Base-by-base conservation (phyloP, 805 yeast genomes). In the Middelhovenomyces tepae region DNA sequence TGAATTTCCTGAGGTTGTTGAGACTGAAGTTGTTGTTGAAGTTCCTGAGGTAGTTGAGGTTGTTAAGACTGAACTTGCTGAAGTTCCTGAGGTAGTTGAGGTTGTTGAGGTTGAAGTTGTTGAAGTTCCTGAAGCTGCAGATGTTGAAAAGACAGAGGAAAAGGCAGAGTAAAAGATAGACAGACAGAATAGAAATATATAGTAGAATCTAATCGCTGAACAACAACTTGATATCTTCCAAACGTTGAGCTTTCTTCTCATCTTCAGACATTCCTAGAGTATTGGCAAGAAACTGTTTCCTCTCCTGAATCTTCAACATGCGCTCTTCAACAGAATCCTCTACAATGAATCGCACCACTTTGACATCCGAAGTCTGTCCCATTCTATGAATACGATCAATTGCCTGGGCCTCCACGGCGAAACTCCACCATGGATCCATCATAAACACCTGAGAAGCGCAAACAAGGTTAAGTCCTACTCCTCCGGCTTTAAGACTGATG, bases 381-480 rank as follows among this genome's bases (percentile, higher is more conserved):
- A 89, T 82, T 45, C 97, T 69, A 51, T 87, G 95, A 11, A 89
- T 70, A 47, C 97, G 62, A 57, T 86, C 95, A 39, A 86, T 82
- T 0, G 95, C 95, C 54, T 85, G 95, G 32, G 82, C 84, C 48
- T 85, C 95, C 34, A 79, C 74, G 31, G 94, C 83, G 28, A 84
- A 93, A 19, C 91, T 82, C 96, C 96, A 87, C 91, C 95, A 87
- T 0, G 96, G 95, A 49, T 87, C 96, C 84, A 89, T 79, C 71
- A 87, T 67, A 46, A 76, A 85, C 2, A 93, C 96, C 22, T 72
- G 67, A 0, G 83, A 78, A 0, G 96, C 94, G 32, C 78, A 73
- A 0, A 94, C 87, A 39, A 87, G 60, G 50, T 87, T 87, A 41
- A 87, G 63, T 0, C 96, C 96, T 8, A 86, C 95, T 5, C 96